Conservation (phyloP, 148 eudicot genomes). For the Oxyria digyna region DNA sequence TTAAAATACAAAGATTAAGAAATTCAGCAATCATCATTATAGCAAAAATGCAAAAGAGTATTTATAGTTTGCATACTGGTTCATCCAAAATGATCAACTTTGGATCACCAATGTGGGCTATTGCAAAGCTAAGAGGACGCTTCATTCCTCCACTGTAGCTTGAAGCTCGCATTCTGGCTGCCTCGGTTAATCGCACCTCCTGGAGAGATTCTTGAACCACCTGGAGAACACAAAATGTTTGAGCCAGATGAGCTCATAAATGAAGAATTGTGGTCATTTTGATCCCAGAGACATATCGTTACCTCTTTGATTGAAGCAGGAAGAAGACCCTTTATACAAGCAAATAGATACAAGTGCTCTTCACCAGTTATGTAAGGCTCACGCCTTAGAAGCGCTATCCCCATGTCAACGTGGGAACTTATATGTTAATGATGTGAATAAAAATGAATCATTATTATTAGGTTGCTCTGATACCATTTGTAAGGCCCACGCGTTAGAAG, state of each 20-base stretch:
- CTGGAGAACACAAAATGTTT: conserved; percentile 8
- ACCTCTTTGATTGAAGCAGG: conserved; percentile 53
- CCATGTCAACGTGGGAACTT: too few relatives aligned
- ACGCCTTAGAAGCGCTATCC: too few relatives aligned
- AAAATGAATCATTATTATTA: too few relatives aligned
- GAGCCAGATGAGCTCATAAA: not conserved
- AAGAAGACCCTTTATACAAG: conserved; percentile 70
- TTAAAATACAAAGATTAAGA: not conserved
- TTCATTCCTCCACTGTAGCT: conserved; percentile 96
- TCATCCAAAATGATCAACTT: conserved; percentile 81
- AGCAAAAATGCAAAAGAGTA: not conserved
- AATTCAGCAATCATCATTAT: not conserved
- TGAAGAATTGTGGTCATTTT: not conserved
- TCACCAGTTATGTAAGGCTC: too few relatives aligned
- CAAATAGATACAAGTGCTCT: conserved; percentile 78
- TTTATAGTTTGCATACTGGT: conserved; percentile 36
- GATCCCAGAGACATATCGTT: not conserved
- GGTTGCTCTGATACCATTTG: too few relatives aligned
- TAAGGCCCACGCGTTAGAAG: too few relatives aligned
- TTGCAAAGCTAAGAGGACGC: conserved; percentile 91
- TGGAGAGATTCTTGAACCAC: conserved; percentile 42
- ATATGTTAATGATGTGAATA: too few relatives aligned
- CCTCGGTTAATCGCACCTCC: conserved; percentile 54
- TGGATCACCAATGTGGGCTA: conserved; percentile 81
- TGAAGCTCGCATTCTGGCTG: conserved; percentile 54